Base-by-base conservation (phyloP, 1,139 yeast species). In the Geotrichum phurueaensis region DNA sequence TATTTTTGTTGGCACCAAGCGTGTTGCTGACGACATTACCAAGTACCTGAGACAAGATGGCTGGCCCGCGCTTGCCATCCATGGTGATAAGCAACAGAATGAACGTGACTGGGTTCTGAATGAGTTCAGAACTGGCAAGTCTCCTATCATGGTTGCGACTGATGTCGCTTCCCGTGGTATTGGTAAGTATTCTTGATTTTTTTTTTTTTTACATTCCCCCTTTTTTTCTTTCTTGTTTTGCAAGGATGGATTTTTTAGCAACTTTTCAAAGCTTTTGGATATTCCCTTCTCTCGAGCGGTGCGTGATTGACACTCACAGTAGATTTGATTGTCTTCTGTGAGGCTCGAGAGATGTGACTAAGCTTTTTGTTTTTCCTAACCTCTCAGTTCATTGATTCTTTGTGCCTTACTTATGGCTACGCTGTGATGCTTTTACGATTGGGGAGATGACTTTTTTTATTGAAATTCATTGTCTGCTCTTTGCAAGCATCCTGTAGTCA, bases 111-210 rank as follows among this genome's bases (percentile, higher is more conserved):
- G 98, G 98, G 99, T 94, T 68, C 81, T 94, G 77, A 82, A 80
- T 68, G 97, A 94, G 78, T 94, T 94, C 81, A 89, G 87, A 82
- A 75, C 84, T 64, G 98, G 98, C 69, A 87, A 86, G 75, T 85
- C 96, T 61, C 97, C 97, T 67, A 87, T 94, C 73, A 91, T 94
- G 98, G 97, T 92, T 75, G 99, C 99, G 66, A 94, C 99, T 68
- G 99, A 94, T 78, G 99, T 94, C 76, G 99, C 99, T 65, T 97
- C 99, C 68, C 90, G 99, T 84, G 99, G 99, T 85, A 92, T 94
- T 82, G 99, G 97, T 91, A 90, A 79, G 98, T 89, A 77, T 43
- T 31, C 15, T 3, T 56, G 27, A 49, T 29, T 47, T 54, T 53
- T 43, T 45, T 20, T 52, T 22, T 43, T 49, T 58, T 53, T 59